Conservation (phyloP, 371 early-diverging fungal genomes). For the Actinomortierella wolfii region DNA sequence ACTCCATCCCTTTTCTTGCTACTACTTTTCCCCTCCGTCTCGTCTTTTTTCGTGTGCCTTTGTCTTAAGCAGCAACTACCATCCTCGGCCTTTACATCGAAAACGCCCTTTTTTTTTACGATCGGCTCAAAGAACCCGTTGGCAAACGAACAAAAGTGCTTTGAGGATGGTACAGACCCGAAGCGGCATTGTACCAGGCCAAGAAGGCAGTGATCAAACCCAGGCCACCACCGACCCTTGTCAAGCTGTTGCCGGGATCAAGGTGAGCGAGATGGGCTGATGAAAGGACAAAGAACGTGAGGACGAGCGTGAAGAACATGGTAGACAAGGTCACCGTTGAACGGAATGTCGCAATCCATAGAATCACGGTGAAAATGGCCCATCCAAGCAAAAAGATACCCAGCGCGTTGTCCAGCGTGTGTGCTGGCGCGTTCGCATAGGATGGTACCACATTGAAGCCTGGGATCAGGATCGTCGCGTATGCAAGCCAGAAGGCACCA, state of each 20-base stretch:
- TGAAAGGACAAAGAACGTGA: slow-evolving; percentile 67
- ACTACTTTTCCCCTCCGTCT: too few species aligned
- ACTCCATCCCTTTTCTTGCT: too few species aligned
- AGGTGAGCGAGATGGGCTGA: slow-evolving; percentile 52
- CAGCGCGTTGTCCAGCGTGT: slow-evolving; percentile 58
- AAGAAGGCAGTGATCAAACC: slow-evolving; percentile 70
- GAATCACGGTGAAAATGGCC: slow-evolving; percentile 69
- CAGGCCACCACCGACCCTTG: slow-evolving; percentile 62
- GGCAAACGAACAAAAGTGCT: slow-evolving; percentile 66
- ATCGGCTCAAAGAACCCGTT: slow-evolving; percentile 43
- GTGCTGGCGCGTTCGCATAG: slow-evolving; percentile 46
- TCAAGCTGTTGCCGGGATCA: slow-evolving; percentile 30
- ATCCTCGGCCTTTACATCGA: too few species aligned
- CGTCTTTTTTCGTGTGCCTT: too few species aligned
- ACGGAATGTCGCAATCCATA: slow-evolving; percentile 71
- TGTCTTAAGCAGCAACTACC: too few species aligned
- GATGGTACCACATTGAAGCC: slow-evolving; percentile 55
- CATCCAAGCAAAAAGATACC: slow-evolving; percentile 73
- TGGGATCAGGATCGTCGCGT: slow-evolving; percentile 65
- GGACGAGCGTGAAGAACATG: slow-evolving; percentile 66
- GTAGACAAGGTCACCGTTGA: slow-evolving; percentile 61
- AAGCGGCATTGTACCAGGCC: slow-evolving; percentile 77
- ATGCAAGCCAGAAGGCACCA: slow-evolving; percentile 83
- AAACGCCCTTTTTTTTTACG: too few species aligned
- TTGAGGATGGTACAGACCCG: slow-evolving; percentile 61